A percentile compares a stretch with the other conserved stretches of the same genome.
Evolutionary conservation across 202 grass and related monocot species (phyloP).

Genomic region (Elaeis oleifera): DNA sequence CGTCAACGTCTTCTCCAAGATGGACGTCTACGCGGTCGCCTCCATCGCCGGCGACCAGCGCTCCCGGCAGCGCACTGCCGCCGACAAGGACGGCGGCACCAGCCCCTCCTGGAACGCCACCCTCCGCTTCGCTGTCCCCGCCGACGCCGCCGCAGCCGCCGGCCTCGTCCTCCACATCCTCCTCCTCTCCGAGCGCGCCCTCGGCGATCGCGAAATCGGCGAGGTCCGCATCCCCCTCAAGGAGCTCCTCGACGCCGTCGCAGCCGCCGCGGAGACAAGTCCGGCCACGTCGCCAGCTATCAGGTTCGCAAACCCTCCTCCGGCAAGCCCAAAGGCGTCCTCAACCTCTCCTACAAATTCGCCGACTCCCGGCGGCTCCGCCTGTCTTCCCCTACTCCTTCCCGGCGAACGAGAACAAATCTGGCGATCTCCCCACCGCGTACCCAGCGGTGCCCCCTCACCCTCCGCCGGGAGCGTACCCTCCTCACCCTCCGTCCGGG

Average conservation of each 20-base stretch:
- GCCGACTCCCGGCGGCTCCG: not conserved
- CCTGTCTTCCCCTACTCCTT: not conserved
- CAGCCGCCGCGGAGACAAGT: not conserved
- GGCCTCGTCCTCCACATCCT: slow-evolving; percentile 37
- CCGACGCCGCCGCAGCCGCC: slow-evolving; percentile 1
- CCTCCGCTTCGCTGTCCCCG: slow-evolving; percentile 34
- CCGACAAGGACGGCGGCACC: slow-evolving; percentile 31
- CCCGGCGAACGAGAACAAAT: not conserved
- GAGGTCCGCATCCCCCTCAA: slow-evolving; percentile 46
- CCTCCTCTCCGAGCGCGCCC: slow-evolving; percentile 31
- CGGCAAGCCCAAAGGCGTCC: slow-evolving; percentile 48
- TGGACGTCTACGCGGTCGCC: slow-evolving; percentile 51
- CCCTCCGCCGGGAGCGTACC: too few species aligned
- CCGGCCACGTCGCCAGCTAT: slow-evolving; percentile 39
- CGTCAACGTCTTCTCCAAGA: slow-evolving; percentile 46
- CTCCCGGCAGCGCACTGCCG: slow-evolving; percentile 31
- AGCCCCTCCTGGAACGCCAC: slow-evolving; percentile 48
- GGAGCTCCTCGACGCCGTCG: slow-evolving; percentile 31
- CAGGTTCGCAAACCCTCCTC: slow-evolving; percentile 48
- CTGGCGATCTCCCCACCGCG: not conserved
- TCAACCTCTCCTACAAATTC: slow-evolving; percentile 61
- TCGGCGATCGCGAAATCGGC: slow-evolving; percentile 52
- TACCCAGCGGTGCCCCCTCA: not conserved
- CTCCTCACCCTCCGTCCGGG: too few species aligned
- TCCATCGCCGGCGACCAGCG: slow-evolving; percentile 42